These are phyloP conservation scores for Schizophyllum amplum DNA, from an alignment of 1,284 basidiomycete species.

Conservation along the genomic window DNA sequence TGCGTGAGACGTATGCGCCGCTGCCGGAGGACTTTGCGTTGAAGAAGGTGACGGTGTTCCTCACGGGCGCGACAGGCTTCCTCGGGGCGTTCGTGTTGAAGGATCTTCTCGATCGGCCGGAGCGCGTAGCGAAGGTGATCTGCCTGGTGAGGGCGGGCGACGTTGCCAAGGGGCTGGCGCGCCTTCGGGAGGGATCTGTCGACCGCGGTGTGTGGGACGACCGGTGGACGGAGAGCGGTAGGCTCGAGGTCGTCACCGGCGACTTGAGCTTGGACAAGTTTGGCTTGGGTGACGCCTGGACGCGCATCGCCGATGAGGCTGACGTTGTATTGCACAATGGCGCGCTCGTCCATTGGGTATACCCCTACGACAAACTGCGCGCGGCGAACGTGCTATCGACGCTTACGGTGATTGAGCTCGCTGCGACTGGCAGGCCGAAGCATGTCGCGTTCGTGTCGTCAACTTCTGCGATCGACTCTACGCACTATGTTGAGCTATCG, in stretches of 20 bases:
- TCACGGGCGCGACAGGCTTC: slow-evolving; percentile 97
- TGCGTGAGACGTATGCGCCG: slow-evolving; percentile 55
- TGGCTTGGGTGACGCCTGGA: slow-evolving; percentile 72
- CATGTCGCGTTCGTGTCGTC: slow-evolving; percentile 88
- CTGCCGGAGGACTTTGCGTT: slow-evolving; percentile 44
- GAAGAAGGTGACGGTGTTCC: slow-evolving; percentile 71
- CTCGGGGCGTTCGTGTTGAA: slow-evolving; percentile 89
- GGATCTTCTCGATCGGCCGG: slow-evolving; percentile 63
- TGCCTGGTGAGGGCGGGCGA: slow-evolving; percentile 81
- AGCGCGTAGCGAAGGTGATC: slow-evolving; percentile 78
- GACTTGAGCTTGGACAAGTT: slow-evolving; percentile 77
- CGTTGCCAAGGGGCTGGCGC: slow-evolving; percentile 54
- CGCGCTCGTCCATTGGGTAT: slow-evolving; percentile 98
- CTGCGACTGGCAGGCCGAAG: slow-evolving; percentile 72
- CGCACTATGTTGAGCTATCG: slow-evolving; percentile 84
- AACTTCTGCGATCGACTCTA: slow-evolving; percentile 88
- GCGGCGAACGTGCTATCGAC: slow-evolving; percentile 90
- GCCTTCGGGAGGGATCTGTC: slow-evolving; percentile 71
- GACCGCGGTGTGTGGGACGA: slow-evolving; percentile 93
- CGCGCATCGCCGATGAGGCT: slow-evolving; percentile 61
- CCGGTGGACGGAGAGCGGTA: slow-evolving; percentile 64
- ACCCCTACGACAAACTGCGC: slow-evolving; percentile 92
- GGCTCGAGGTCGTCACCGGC: slow-evolving; percentile 83
- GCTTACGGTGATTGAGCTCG: slow-evolving; percentile 76
- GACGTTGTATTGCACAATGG: slow-evolving; percentile 95